Percentiles rank a stretch among this genome's conserved stretches.
Conservation (phyloP, 345 rosid species). For the Adansonia digitata region DNA sequence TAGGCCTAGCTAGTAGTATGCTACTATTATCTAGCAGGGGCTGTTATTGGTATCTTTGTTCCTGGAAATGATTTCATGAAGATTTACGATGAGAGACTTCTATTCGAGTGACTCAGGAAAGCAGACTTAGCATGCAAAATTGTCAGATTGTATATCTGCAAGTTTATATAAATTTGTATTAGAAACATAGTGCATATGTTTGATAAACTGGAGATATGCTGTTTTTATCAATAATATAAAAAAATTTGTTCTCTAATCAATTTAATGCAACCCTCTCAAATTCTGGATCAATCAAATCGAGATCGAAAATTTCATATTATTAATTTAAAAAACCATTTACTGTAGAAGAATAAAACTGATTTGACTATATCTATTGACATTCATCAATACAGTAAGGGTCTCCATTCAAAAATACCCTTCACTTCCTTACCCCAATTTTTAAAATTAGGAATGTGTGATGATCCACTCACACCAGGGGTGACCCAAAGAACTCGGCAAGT, state of each 20-base stretch:
- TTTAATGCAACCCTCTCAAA: background rate
- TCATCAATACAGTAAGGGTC: background rate
- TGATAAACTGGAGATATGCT: background rate
- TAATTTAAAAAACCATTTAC: background rate
- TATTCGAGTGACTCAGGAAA: background rate
- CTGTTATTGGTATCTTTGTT: no score
- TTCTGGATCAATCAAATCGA: background rate
- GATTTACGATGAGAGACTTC: background rate
- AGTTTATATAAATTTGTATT: background rate
- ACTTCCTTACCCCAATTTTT: background rate
- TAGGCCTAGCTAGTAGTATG: no score
- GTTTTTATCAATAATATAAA: background rate
- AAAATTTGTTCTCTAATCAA: background rate
- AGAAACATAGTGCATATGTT: background rate
- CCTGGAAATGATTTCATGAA: background rate
- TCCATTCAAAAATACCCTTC: background rate
- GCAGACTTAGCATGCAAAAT: background rate
- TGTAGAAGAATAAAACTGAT: background rate
- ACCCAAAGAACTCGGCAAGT: background rate
- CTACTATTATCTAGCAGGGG: background rate
- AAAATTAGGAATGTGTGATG: background rate
- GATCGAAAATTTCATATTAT: background rate
- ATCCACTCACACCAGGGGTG: background rate
- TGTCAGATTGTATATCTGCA: background rate
- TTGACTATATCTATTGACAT: background rate